phyloP scores from a whole-genome alignment of 2,329 filamentous ascomycete species.

The Magnaporthales sp. region DNA sequence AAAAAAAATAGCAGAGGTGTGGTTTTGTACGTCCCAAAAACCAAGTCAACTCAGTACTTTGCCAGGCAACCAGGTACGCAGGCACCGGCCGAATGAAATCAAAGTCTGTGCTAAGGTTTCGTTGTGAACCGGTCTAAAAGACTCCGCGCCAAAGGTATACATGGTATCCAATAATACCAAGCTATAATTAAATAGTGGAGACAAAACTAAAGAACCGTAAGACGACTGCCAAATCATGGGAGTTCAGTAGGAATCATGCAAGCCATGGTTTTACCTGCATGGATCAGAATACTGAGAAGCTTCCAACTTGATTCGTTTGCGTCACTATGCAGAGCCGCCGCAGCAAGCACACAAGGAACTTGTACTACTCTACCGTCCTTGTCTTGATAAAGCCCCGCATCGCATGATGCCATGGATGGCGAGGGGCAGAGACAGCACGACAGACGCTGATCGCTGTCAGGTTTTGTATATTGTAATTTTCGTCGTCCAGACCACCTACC shows the following conservation, averaged over 20 bases:
- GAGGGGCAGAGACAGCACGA: neutral
- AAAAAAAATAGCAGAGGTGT: neutral
- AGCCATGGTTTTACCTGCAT: neutral
- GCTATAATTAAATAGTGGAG: neutral
- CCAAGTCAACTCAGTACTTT: no score
- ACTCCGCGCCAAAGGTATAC: neutral
- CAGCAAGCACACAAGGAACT: neutral
- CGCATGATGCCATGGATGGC: neutral
- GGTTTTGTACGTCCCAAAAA: no score
- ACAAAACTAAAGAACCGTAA: neutral
- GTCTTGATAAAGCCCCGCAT: neutral
- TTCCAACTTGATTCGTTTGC: neutral
- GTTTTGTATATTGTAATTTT: no score
- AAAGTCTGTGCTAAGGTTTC: neutral
- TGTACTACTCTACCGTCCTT: neutral
- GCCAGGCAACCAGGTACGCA: no score
- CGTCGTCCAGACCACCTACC: neutral
- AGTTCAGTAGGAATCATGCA: neutral
- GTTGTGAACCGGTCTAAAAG: neutral
- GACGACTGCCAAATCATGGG: neutral
- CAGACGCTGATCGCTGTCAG: neutral
- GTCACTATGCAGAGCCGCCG: neutral
- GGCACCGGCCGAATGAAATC: no score
- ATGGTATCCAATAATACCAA: neutral
- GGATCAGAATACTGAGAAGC: neutral